These are phyloP conservation scores for Metschnikowia sp. DNA, from an alignment of 805 yeast genomes.

Conservation along the genomic window DNA sequence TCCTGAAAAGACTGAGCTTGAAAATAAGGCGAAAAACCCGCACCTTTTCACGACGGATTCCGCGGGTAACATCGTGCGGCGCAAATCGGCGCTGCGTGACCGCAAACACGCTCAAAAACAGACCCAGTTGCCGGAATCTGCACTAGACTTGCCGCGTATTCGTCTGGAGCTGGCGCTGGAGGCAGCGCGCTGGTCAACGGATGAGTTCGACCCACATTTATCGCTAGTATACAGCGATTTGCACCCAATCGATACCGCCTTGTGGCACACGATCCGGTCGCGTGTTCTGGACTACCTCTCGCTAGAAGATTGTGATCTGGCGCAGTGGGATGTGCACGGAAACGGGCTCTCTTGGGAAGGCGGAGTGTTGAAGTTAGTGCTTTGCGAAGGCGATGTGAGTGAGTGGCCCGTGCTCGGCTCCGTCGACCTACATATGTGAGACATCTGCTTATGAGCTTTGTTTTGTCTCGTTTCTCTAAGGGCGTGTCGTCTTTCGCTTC, in stretches of 20 bases:
- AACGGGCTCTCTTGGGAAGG: constrained; percentile 58
- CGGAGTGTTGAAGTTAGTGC: constrained; percentile 64
- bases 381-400: constrained; percentile 67
- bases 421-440: constrained; percentile 34
- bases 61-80: constrained; percentile 28
- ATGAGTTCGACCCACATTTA: constrained; percentile 68
- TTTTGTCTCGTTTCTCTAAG: neutral
- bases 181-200: constrained; percentile 50
- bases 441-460: neutral
- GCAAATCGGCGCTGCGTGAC: constrained; percentile 13
- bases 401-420: constrained; percentile 67
- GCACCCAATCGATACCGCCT: constrained; percentile 65
- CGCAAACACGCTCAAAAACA: constrained; percentile 17
- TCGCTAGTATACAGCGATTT: constrained; percentile 65
- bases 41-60: constrained; percentile 36
- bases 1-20: constrained; percentile 38
- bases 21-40: constrained; percentile 34
- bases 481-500: neutral
- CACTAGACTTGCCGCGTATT: constrained; percentile 26
- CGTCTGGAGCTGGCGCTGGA: constrained; percentile 46
- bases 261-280: constrained; percentile 58
- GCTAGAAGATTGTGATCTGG: constrained; percentile 40
- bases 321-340: constrained; percentile 24
- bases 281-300: constrained; percentile 65
- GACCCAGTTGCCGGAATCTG: constrained; percentile 15